Percentiles rank a stretch among this genome's conserved stretches.
These are phyloP conservation scores for Alternaria solani DNA, from an alignment of 2,329 filamentous ascomycete genomes.

Conservation along the genomic window DNA sequence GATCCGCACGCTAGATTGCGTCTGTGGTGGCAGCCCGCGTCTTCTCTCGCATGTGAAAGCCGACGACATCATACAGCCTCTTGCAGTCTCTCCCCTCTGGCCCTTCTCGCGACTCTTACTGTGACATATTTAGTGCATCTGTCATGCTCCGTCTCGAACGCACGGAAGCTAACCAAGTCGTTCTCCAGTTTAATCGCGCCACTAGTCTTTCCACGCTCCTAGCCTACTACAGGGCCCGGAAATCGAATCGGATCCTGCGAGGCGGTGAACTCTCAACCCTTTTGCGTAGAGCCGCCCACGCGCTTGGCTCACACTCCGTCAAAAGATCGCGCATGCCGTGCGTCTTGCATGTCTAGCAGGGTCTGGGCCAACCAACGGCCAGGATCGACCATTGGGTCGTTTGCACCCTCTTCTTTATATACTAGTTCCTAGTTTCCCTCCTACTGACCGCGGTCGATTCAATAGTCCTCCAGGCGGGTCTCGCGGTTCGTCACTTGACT, in stretches of 20 bases:
- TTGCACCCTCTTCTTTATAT: slow-evolving; percentile 24
- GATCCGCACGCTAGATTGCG: slow-evolving; percentile 23
- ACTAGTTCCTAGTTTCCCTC: slow-evolving; percentile 21
- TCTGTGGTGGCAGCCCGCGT: slow-evolving; percentile 6
- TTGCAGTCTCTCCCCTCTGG: slow-evolving; percentile 16
- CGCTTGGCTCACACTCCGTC: slow-evolving; percentile 25
- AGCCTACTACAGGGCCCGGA: slow-evolving; percentile 25
- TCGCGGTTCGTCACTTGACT: slow-evolving; percentile 33
- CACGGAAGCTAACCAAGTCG: slow-evolving; percentile 16
- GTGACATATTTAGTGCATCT: slow-evolving; percentile 34
- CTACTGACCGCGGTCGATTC: slow-evolving; percentile 31
- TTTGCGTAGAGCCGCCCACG: slow-evolving; percentile 29
- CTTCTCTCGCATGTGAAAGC: slow-evolving; percentile 40
- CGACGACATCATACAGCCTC: slow-evolving; percentile 26
- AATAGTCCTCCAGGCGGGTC: slow-evolving; percentile 33
- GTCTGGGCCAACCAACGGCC: slow-evolving; percentile 33
- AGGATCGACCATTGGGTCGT: slow-evolving; percentile 30
- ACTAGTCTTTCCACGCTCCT: slow-evolving; percentile 27
- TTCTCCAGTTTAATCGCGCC: slow-evolving; percentile 37
- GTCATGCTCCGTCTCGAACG: slow-evolving; percentile 26
- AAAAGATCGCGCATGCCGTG: slow-evolving; percentile 31
- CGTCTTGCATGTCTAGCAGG: slow-evolving; percentile 25
- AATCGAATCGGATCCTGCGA: slow-evolving; percentile 26
- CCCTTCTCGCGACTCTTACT: slow-evolving; percentile 15
- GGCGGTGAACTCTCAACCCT: slow-evolving; percentile 38